Base-by-base conservation (phyloP, 345 rosid species). In the Gossypium longicalyx region DNA sequence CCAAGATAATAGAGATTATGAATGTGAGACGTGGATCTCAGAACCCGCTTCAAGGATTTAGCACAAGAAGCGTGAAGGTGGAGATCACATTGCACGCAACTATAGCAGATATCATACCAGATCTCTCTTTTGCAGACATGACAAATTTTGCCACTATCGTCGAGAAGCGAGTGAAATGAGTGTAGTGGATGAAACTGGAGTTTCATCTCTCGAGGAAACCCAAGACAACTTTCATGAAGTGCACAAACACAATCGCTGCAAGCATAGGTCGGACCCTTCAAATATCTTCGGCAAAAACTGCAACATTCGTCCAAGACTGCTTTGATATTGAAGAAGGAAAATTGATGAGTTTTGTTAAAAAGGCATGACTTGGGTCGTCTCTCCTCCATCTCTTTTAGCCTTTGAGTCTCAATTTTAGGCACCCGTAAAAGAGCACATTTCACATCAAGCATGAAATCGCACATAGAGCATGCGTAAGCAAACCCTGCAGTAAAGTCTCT, bases 381-480 rank as follows among this genome's bases (percentile, higher is more conserved):
- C 0, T 49, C 57, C 0, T 49, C 57, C 63, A 2, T 67, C 17
- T 47, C 41, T 1, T 44, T 12, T 66, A 75, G 2, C 29, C 25
- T 12, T 23, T 51, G 58, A 9, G 9, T 10, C 57, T 74, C 77
- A n/a, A 53, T 7, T 12, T 48, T 9, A 10, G 34, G n/a, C 3
- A 10, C 3, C 3, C 38, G 12, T 12, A 4, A 12, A 6, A 34
- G 22, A 0, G 52, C 77, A 44, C 79, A 79, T 7, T 15, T 51
- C 11, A 79, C 29, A 17, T 79, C 79, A 12, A 79, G 13, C 6
- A 45, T 63, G 64, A 79, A 56, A 19, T 49, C 63, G 41, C 79
- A 79, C n/a, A 7, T 3, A 20, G 38, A 12, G 47, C 76, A 79
- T 20, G 45, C 7, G 34, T 75, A 79, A 4, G 4, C 27, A 2